phyloP scores from a whole-genome alignment of 2,329 filamentous ascomycete genomes.

The Tympanopsis confertula region DNA sequence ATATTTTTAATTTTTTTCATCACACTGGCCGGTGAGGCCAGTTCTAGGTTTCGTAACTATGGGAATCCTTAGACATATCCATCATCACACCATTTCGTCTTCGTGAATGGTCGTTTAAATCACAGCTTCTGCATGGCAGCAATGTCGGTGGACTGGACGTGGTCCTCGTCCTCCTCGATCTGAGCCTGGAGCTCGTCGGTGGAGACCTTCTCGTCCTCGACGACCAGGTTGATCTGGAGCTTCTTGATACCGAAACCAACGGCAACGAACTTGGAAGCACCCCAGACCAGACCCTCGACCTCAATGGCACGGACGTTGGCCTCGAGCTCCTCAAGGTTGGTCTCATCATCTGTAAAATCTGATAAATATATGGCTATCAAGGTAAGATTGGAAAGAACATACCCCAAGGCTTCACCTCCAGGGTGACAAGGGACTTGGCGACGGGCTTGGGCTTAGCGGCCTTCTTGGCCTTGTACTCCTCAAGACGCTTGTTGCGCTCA shows the following conservation, averaged over 20 bases:
- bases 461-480: conserved; percentile 96
- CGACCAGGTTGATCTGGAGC: conserved; percentile 94
- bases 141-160: conserved; percentile 88
- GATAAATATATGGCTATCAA: conserved; percentile 8
- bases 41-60: conserved; percentile 1
- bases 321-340: conserved; percentile 76
- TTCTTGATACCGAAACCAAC: conserved; percentile 98
- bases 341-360: conserved; percentile 65
- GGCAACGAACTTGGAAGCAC: conserved; percentile 75
- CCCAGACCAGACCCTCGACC: conserved; percentile 93
- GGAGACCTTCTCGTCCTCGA: conserved; percentile 95
- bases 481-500: conserved; percentile 79
- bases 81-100: conserved; percentile 1
- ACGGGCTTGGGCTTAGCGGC: conserved; percentile 79
- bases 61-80: neutral
- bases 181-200: conserved; percentile 74
- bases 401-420: conserved; percentile 99
- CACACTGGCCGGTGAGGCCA: neutral
- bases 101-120: conserved; percentile 11
- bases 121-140: conserved; percentile 90
- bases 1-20: conserved; percentile 1
- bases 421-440: conserved; percentile 89
- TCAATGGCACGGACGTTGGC: conserved; percentile 69
- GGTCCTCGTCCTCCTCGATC: conserved; percentile 78
- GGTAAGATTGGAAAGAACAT: conserved; percentile 27